Conservation (phyloP, 1,284 basidiomycete genomes). For the Tilletia setariae region DNA sequence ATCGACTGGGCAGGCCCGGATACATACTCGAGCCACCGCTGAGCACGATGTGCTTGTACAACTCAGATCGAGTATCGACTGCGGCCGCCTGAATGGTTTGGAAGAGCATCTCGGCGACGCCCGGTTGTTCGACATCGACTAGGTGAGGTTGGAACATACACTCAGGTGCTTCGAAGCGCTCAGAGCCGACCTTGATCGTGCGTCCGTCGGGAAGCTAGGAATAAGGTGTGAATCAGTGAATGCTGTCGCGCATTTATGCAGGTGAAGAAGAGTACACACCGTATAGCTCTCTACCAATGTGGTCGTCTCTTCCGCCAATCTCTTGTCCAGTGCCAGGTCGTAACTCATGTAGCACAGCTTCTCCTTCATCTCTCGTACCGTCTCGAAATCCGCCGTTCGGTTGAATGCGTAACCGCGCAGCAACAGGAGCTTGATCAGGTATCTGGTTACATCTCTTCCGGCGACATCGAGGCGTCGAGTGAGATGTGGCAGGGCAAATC, state of each 20-base stretch:
- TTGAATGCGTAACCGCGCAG: conserved; percentile 99
- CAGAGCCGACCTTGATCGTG: conserved; percentile 93
- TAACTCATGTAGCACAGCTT: conserved; percentile 92
- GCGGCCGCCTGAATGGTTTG: conserved; percentile 90
- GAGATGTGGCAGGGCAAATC: conserved; percentile 89
- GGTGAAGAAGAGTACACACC: conserved; percentile 58
- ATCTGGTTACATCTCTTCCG: conserved; percentile 94
- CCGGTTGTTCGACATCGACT: conserved; percentile 94
- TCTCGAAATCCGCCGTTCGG: conserved; percentile 98
- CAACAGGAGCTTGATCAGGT: conserved; percentile 94
- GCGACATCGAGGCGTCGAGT: conserved; percentile 88
- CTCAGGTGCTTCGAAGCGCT: conserved; percentile 99
- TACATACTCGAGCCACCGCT: conserved; percentile 95
- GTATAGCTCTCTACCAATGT: conserved; percentile 94
- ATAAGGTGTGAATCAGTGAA: background rate
- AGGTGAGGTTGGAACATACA: conserved; percentile 99
- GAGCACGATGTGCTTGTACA: conserved; percentile 97
- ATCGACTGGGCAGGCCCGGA: conserved; percentile 87
- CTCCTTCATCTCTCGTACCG: conserved; percentile 97
- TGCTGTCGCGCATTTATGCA: background rate
- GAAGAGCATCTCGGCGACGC: conserved; percentile 95
- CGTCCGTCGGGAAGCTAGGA: conserved; percentile 87
- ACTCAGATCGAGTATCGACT: conserved; percentile 80
- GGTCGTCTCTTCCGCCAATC: conserved; percentile 92
- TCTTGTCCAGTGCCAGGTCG: conserved; percentile 90